Percentiles rank a stretch among this genome's conserved stretches.
Evolutionary conservation across 2,329 filamentous ascomycete species (phyloP).

Genomic region (Penicillium brevicompactum): DNA sequence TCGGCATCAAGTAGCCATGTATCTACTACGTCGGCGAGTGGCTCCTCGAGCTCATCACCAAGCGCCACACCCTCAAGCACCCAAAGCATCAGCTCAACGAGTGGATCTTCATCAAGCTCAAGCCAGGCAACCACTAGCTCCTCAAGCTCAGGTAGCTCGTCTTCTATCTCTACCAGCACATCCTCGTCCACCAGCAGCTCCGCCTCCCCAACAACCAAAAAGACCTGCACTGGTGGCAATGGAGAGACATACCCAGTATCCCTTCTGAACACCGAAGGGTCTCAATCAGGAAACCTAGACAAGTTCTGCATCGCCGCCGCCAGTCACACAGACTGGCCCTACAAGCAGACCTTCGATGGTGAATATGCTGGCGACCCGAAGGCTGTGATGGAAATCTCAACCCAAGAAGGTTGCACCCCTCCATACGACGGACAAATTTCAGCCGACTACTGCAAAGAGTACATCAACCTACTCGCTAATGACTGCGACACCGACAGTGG

Average conservation of each 20-base stretch:
- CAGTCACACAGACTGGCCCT: not conserved
- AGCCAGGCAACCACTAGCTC: not conserved
- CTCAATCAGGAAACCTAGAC: not conserved
- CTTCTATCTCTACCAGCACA: not conserved
- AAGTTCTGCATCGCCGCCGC: conserved; percentile 1
- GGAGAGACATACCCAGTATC: not conserved
- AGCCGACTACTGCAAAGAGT: conserved; percentile 1
- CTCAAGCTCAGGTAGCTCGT: not conserved
- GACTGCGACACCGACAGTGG: conserved; percentile 1
- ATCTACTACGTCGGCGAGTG: not conserved
- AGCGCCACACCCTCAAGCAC: not conserved
- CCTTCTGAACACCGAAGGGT: not conserved
- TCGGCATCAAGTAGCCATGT: not conserved
- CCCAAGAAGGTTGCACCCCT: not conserved
- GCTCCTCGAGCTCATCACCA: not conserved
- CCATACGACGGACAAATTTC: not conserved
- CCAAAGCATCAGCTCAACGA: not conserved
- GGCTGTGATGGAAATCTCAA: not conserved
- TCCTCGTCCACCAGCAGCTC: not conserved
- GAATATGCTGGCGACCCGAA: not conserved
- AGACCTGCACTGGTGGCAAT: not conserved
- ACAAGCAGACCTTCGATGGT: not conserved
- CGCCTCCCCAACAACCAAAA: not conserved
- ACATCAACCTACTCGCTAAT: not conserved
- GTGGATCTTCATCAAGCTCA: not conserved